These are phyloP conservation scores for Hansfordia pulvinata DNA, from an alignment of 2,329 filamentous ascomycete species.

Conservation along the genomic window DNA sequence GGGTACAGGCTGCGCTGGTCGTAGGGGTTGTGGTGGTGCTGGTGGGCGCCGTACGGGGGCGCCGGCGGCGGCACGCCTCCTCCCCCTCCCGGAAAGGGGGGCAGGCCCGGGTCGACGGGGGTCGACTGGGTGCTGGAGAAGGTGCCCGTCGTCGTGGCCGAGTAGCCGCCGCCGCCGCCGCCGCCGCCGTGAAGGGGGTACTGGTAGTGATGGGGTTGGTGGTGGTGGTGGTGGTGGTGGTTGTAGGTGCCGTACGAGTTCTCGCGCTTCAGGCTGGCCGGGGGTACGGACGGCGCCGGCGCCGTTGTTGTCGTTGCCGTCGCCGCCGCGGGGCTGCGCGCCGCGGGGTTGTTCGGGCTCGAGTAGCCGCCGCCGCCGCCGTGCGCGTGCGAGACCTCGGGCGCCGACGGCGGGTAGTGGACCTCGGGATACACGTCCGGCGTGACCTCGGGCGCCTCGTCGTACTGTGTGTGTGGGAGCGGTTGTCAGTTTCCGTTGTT, in stretches of 20 bases:
- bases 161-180: background rate
- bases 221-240: too few species aligned
- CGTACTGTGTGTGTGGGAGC: slow-evolving; percentile 10
- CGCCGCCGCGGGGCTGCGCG: slow-evolving; percentile 1
- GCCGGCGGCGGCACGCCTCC: too few species aligned
- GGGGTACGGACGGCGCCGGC: background rate
- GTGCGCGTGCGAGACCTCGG: too few species aligned
- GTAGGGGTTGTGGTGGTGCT: too few species aligned
- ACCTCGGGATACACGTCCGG: slow-evolving; percentile 13
- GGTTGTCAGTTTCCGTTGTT: too few species aligned
- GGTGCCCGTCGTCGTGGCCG: background rate
- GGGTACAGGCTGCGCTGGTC: slow-evolving; percentile 5
- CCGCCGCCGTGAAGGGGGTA: too few species aligned
- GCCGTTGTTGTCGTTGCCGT: slow-evolving; percentile 1
- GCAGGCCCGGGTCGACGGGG: background rate
- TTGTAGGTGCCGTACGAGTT: too few species aligned
- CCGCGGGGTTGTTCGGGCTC: slow-evolving; percentile 2
- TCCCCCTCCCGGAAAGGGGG: background rate
- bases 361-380: slow-evolving; percentile 5
- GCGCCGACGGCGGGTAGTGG: slow-evolving; percentile 13
- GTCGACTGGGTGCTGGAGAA: background rate
- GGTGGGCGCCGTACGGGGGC: too few species aligned
- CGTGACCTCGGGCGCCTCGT: slow-evolving; percentile 17
- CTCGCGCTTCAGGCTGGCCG: too few species aligned
- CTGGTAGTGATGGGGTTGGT: background rate